Conservation (phyloP, 805 yeast genomes). For the Ogataea corticis region DNA sequence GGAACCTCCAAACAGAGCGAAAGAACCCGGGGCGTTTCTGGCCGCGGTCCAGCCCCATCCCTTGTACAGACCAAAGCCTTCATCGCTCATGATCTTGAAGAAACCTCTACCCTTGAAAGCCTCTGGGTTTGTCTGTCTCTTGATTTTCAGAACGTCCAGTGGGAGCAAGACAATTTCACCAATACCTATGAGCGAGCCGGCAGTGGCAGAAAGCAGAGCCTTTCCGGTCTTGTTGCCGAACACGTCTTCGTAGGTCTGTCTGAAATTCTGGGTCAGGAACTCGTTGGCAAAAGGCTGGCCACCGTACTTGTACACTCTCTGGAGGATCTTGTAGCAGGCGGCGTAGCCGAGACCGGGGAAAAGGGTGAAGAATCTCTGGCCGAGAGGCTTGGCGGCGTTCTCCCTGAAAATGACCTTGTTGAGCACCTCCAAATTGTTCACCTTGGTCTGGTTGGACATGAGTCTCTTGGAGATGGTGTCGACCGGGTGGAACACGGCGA, state of each 20-base stretch:
- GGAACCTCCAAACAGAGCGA: constrained; percentile 96
- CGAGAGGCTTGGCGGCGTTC: constrained; percentile 69
- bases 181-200: constrained; percentile 95
- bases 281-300: constrained; percentile 99
- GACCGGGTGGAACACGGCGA: constrained; percentile 97
- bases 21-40: constrained; percentile 98
- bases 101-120: constrained; percentile 98
- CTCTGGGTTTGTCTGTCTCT: constrained; percentile 99
- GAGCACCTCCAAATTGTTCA: constrained; percentile 62
- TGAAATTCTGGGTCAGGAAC: constrained; percentile 74
- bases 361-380: constrained; percentile 72
- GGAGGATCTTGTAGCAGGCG: constrained; percentile 93
- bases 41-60: constrained; percentile 99
- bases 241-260: constrained; percentile 62
- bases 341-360: constrained; percentile 99
- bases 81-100: constrained; percentile 79
- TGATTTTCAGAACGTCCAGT: constrained; percentile 92
- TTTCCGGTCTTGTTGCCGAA: constrained; percentile 96
- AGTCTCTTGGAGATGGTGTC: constrained; percentile 97
- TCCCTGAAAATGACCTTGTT: constrained; percentile 87
- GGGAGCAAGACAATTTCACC: constrained; percentile 97
- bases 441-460: constrained; percentile 77
- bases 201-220: constrained; percentile 95
- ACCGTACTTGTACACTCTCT: constrained; percentile 97
- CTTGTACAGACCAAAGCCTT: constrained; percentile 89